A percentile compares a stretch with the other conserved stretches of the same genome.
Evolutionary conservation across 2,329 filamentous ascomycete genomes (phyloP).

Genomic region (Alternaria tenuissima): DNA sequence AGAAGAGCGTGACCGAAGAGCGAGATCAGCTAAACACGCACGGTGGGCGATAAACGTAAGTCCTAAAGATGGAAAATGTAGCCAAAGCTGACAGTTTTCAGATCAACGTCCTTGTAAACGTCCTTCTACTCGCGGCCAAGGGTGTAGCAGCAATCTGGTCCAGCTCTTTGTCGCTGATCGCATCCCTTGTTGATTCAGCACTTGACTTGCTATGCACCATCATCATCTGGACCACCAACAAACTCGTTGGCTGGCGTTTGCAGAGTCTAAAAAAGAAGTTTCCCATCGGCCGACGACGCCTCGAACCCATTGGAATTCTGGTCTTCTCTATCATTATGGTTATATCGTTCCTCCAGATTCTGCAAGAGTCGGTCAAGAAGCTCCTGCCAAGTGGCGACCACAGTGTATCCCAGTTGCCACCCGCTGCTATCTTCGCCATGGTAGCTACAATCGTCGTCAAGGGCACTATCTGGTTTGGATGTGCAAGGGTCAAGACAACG

Average conservation of each 20-base stretch:
- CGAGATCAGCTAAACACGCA: constrained; percentile 58
- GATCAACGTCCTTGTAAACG: constrained; percentile 68
- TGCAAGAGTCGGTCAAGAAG: constrained; percentile 67
- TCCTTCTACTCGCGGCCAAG: constrained; percentile 65
- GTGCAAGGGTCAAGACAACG: constrained; percentile 67
- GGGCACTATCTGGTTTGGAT: constrained; percentile 67
- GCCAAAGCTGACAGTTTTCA: constrained; percentile 26
- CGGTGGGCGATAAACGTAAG: constrained; percentile 65
- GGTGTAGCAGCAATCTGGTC: constrained; percentile 64
- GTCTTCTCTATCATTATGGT: constrained; percentile 71
- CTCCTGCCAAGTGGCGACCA: constrained; percentile 61
- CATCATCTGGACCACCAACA: constrained; percentile 69
- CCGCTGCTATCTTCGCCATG: constrained; percentile 66
- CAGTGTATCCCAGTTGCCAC: constrained; percentile 59
- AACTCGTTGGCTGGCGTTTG: constrained; percentile 66
- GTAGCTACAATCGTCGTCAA: constrained; percentile 66
- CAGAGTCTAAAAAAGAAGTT: constrained; percentile 61
- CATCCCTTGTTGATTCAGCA: constrained; percentile 68
- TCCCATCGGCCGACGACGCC: constrained; percentile 60
- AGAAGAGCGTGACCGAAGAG: constrained; percentile 60
- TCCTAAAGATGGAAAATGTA: background rate
- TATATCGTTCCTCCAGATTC: constrained; percentile 68
- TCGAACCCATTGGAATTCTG: constrained; percentile 69
- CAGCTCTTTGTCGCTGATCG: constrained; percentile 67
- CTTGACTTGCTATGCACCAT: constrained; percentile 68